Percentiles rank a stretch among this genome's conserved stretches.
phyloP scores from a whole-genome alignment of 2,329 filamentous ascomycete species.

The Colletotrichum sansevieriae region DNA sequence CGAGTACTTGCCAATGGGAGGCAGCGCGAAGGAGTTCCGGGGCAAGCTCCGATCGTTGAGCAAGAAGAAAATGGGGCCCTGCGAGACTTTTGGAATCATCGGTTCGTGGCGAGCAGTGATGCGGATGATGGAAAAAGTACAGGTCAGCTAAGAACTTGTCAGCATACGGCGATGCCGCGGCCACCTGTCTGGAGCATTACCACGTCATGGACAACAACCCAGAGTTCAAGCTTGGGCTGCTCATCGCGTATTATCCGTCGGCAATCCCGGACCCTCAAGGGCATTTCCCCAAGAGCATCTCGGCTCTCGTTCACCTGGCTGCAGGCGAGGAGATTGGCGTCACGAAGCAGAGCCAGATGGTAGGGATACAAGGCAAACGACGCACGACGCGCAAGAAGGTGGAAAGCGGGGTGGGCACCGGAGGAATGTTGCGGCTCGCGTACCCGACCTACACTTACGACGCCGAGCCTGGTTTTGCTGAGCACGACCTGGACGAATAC shows the following conservation, averaged over 20 bases:
- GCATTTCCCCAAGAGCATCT: conserved; percentile 55
- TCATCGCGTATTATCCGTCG: conserved; percentile 61
- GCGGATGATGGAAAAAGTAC: not conserved
- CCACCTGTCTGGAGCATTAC: conserved; percentile 58
- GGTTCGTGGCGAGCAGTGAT: conserved; percentile 46
- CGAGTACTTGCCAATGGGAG: conserved; percentile 57
- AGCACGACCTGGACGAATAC: conserved; percentile 77
- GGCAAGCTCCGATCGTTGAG: conserved; percentile 51
- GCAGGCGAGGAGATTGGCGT: conserved; percentile 55
- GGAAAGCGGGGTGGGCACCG: conserved; percentile 53
- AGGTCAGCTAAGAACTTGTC: not conserved
- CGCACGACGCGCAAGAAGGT: conserved; percentile 52
- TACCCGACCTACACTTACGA: conserved; percentile 58
- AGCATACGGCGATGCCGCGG: conserved; percentile 60
- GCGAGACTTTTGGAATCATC: conserved; percentile 59
- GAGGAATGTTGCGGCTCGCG: conserved; percentile 51
- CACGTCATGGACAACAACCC: conserved; percentile 60
- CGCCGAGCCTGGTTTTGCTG: conserved; percentile 76
- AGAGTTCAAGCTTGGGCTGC: conserved; percentile 56
- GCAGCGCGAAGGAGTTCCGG: conserved; percentile 51
- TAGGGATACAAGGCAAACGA: conserved; percentile 60
- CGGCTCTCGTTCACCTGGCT: conserved; percentile 56
- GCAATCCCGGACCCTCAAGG: conserved; percentile 58
- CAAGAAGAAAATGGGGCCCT: conserved; percentile 52
- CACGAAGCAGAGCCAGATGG: conserved; percentile 57